Conservation (phyloP, 2,329 filamentous ascomycete genomes). For the Fonsecaea pugnacius region DNA sequence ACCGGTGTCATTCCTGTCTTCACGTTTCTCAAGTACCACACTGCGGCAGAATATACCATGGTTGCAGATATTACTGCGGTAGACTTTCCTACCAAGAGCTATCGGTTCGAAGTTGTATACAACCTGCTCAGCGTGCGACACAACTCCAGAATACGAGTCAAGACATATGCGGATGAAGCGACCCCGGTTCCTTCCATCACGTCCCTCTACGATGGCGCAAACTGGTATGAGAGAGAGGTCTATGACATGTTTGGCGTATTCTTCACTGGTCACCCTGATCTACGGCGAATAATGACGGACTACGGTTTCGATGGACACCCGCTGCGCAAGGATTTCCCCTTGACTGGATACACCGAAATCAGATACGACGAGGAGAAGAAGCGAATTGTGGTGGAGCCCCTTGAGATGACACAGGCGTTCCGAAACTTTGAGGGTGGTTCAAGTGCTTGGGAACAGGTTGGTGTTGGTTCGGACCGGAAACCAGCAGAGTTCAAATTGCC, state of each 20-base stretch:
- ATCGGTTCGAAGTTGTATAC: conserved; percentile 98
- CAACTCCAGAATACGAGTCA: conserved; percentile 95
- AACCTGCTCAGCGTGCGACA: conserved; percentile 94
- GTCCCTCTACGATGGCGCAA: conserved; percentile 86
- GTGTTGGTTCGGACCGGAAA: conserved; percentile 73
- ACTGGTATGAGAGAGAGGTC: conserved; percentile 98
- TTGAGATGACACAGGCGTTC: conserved; percentile 98
- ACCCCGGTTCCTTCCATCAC: conserved; percentile 89
- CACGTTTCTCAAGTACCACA: conserved; percentile 96
- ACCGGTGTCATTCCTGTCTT: conserved; percentile 88
- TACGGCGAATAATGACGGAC: conserved; percentile 98
- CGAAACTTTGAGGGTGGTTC: conserved; percentile 94
- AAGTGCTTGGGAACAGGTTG: conserved; percentile 72
- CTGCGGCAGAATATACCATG: conserved; percentile 93
- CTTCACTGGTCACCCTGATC: conserved; percentile 91
- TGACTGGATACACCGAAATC: conserved; percentile 98
- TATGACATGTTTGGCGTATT: conserved; percentile 98
- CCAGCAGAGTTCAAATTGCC: conserved; percentile 92
- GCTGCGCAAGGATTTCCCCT: conserved; percentile 93
- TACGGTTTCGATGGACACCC: conserved; percentile 99
- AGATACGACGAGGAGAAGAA: conserved; percentile 99
- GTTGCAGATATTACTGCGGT: conserved; percentile 90
- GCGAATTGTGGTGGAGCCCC: conserved; percentile 94
- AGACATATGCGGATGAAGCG: conserved; percentile 97
- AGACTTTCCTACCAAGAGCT: conserved; percentile 92